These are phyloP conservation scores for Cicer yamashitae DNA, from an alignment of 306 rosid species.

Conservation along the genomic window DNA sequence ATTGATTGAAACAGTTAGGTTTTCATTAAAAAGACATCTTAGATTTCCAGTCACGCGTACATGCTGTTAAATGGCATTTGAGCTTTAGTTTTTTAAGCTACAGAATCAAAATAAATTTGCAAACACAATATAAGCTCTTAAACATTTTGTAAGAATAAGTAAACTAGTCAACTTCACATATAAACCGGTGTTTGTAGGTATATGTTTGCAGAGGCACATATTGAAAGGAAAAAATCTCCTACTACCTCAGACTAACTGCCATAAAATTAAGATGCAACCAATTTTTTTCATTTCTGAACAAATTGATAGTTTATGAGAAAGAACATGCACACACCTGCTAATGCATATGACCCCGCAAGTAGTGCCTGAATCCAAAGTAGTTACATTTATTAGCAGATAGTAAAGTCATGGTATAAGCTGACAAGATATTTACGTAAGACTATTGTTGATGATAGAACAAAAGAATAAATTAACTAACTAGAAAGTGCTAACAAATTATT, in stretches of 20 bases:
- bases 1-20: constrained; percentile 29
- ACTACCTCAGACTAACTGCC: constrained; percentile 2
- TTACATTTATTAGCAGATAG: constrained; percentile 43
- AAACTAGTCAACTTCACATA: constrained; percentile 37
- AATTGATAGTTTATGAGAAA: constrained; percentile 34
- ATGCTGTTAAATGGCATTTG: constrained; percentile 1
- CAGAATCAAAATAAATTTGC: constrained; percentile 36
- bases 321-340: constrained; percentile 60
- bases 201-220: constrained; percentile 23
- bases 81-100: constrained; percentile 25
- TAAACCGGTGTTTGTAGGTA: neutral
- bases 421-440: constrained; percentile 30
- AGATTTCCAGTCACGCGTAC: neutral
- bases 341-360: constrained; percentile 64
- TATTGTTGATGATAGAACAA: constrained; percentile 25
- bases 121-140: constrained; percentile 25
- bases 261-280: neutral
- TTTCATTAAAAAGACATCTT: neutral
- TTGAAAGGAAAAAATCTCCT: constrained; percentile 14
- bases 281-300: constrained; percentile 16
- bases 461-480: constrained; percentile 21
- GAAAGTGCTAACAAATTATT: constrained; percentile 19
- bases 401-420: constrained; percentile 32
- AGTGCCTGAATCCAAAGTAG: constrained; percentile 68
- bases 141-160: neutral